Percentiles rank a stretch among this genome's conserved stretches.
phyloP scores from a whole-genome alignment of 768 basidiomycete species.

The Collybia sordida region DNA sequence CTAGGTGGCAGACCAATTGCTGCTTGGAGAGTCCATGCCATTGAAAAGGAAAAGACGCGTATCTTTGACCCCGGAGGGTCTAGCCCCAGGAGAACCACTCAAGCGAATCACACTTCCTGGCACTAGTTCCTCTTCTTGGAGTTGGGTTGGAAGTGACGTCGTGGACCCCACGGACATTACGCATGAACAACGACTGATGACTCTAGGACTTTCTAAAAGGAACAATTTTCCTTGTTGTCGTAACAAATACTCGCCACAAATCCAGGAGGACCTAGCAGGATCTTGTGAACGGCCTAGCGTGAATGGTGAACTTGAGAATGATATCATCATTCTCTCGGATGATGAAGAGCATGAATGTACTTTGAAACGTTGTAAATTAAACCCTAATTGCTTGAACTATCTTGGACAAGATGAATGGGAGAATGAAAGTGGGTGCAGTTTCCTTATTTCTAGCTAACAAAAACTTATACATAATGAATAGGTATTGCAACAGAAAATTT shows the following conservation, averaged over 20 bases:
- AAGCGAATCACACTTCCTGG: conserved; percentile 55
- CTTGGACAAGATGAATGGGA: conserved; percentile 86
- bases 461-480: conserved; percentile 20
- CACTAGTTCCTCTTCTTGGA: conserved; percentile 58
- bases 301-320: conserved; percentile 52
- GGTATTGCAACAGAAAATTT: conserved; percentile 52
- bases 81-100: conserved; percentile 61
- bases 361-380: conserved; percentile 66
- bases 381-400: conserved; percentile 87
- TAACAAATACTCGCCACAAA: conserved; percentile 48
- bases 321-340: conserved; percentile 71
- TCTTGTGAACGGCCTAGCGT: conserved; percentile 7
- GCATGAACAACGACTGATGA: conserved; percentile 58
- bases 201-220: conserved; percentile 63
- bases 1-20: too few relatives aligned
- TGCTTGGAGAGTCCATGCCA: conserved; percentile 37
- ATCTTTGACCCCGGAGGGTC: conserved; percentile 47
- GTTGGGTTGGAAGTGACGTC: conserved; percentile 77
- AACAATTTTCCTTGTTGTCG: conserved; percentile 54
- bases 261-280: conserved; percentile 10
- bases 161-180: conserved; percentile 58
- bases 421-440: conserved; percentile 49
- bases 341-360: conserved; percentile 57
- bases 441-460: conserved; percentile 7
- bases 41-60: conserved; percentile 58